A percentile compares a stretch with the other conserved stretches of the same genome.
Evolutionary conservation across 2,329 filamentous ascomycete species (phyloP).

Genomic region (Phoma herbarum): DNA sequence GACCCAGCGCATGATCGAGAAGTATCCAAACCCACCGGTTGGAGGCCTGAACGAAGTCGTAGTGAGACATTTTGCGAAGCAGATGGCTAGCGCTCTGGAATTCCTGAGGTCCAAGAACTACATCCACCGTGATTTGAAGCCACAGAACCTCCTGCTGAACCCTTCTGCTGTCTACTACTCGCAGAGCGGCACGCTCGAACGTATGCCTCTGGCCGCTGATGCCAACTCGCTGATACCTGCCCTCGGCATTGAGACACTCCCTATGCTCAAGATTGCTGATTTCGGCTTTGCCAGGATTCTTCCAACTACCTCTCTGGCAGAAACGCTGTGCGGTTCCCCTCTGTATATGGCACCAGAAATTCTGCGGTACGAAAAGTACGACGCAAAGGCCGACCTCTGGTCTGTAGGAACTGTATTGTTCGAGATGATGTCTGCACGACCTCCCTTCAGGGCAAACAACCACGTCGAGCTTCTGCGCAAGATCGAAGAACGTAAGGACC

Average conservation of each 20-base stretch:
- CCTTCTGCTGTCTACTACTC: conserved; percentile 78
- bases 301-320: conserved; percentile 88
- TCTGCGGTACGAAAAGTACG: conserved; percentile 94
- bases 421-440: conserved; percentile 91
- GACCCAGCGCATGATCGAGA: conserved; percentile 88
- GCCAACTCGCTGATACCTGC: conserved; percentile 82
- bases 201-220: conserved; percentile 78
- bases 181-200: conserved; percentile 55
- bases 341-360: conserved; percentile 99
- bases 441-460: conserved; percentile 90
- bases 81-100: conserved; percentile 88
- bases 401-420: conserved; percentile 95
- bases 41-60: conserved; percentile 97
- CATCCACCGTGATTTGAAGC: conserved; percentile 96
- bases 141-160: conserved; percentile 91
- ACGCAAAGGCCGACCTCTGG: conserved; percentile 96
- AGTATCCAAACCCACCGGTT: conserved; percentile 84
- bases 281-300: conserved; percentile 97
- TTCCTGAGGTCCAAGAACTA: conserved; percentile 87
- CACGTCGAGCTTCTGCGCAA: conserved; percentile 92
- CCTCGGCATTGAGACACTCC: conserved; percentile 81
- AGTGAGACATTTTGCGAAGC: conserved; percentile 93
- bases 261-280: conserved; percentile 97
- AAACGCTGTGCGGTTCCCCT: conserved; percentile 95
- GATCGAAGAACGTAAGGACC: conserved; percentile 88